Evolutionary conservation across 768 basidiomycete genomes (phyloP), one percentile per base, ranked within the genome.

Genomic region (Leccinum ochraceum): DNA sequence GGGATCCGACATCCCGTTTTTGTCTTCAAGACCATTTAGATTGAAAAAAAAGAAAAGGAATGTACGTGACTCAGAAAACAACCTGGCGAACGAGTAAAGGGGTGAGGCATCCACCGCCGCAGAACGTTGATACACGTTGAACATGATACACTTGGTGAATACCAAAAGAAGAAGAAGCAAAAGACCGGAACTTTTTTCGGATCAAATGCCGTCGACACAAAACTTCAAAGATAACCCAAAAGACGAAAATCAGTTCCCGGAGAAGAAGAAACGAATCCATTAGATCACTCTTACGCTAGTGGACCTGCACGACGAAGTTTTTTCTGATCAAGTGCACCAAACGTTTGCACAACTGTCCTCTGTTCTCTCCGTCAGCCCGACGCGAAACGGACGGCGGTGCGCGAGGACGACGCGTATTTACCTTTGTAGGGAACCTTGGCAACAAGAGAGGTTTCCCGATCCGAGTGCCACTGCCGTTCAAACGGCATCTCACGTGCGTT

Each of bases 81-180:
- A 50, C n/a, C 17, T 44, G 2, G 42, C 17, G 42, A 44, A 44
- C 2, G 42, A 44, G 9, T 0, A 42, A 42, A 42, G 4, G 42
- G 42, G 7, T 4, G 42, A 42, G 42, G 16, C 42, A 42, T n/a
- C 42, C 9, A n/a, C 9, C 42, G 42, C 39, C 9, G 39, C 39
- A 42, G 39, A 63, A 62, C 65, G 49, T 44, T 69, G 48, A 66
- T 73, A 73, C 71, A 73, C n/a, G 58, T 60, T 61, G 42, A 64
- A 20, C 54, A 70, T 66, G 49, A 60, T 72, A 66, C 67, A 66
- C 51, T 4, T 13, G 3, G 13, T 56, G 57, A 57, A 63, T 57
- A 48, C 37, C 46, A 39, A 61, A 59, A 36, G 26, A 11, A 59
- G 48, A 53, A 46, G 44, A 16, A 49, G 48, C 6, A 49, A 49